These are phyloP conservation scores for Wickerhamomyces chaumierensis DNA, from an alignment of 805 yeast species.

Conservation along the genomic window DNA sequence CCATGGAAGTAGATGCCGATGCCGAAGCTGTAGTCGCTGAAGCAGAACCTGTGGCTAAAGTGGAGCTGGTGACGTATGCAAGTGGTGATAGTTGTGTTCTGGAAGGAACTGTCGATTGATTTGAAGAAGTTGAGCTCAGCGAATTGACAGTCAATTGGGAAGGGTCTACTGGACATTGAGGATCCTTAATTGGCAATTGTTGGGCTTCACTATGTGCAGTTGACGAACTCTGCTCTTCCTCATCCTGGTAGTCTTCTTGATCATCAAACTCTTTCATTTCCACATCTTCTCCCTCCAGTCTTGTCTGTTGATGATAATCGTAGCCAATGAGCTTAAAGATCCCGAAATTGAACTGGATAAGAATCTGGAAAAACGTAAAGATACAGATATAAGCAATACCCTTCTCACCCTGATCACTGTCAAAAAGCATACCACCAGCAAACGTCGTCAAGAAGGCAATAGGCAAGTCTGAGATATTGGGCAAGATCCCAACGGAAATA, in stretches of 20 bases:
- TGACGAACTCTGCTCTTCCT: not conserved
- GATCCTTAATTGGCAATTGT: too few species aligned
- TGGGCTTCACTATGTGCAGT: too few species aligned
- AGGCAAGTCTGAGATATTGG: constrained; percentile 68
- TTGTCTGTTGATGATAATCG: constrained; percentile 32
- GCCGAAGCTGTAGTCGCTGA: too few species aligned
- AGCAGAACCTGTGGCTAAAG: too few species aligned
- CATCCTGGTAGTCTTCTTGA: constrained; percentile 1
- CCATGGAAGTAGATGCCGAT: too few species aligned
- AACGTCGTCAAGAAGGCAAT: constrained; percentile 66
- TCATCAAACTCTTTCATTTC: constrained; percentile 1
- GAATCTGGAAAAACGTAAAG: constrained; percentile 53
- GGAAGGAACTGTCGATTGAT: too few species aligned
- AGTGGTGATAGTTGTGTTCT: too few species aligned
- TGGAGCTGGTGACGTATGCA: too few species aligned
- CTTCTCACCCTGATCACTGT: constrained; percentile 46
- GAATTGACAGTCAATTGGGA: too few species aligned
- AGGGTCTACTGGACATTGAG: too few species aligned
- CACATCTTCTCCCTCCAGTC: not conserved
- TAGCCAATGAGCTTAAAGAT: constrained; percentile 56
- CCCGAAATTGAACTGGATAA: constrained; percentile 63
- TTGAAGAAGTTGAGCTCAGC: too few species aligned
- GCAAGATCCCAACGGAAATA: constrained; percentile 57
- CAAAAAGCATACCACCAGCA: constrained; percentile 35
- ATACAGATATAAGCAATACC: constrained; percentile 83